Evolutionary conservation across 257 asterid genomes (phyloP), one percentile per base, ranked within the genome.

Genomic region (Nicotiana attenuata): DNA sequence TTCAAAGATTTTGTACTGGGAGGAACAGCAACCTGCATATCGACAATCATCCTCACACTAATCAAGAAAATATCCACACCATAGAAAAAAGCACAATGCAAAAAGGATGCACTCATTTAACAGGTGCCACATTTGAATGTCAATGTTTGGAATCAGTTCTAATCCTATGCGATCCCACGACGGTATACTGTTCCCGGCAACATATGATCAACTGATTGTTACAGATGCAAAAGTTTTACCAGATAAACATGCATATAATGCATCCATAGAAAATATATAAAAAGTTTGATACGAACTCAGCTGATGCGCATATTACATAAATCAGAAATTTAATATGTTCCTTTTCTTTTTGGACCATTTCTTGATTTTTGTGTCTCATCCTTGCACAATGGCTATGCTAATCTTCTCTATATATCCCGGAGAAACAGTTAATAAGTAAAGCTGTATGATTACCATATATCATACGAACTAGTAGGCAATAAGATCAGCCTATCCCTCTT

Each of bases 1-100:
- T 86, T 90, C 89, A 94, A 87, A 10, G 99, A 93, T 85, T 92
- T 94, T 60, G 97, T 91, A 89, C 98, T 93, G 31, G 99, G 99
- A 78, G 99, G 97, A 63, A 96, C 98, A 67, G 98, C 96, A 87
- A 96, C 91, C 99, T 96, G 86, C 80, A 80, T 55, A 83, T 64
- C 69, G 24, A 11, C 61, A 73, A 73, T 47, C 61, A 24, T 47
- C 38, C 22, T 14, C 60, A 45, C 38, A 14, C 41, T 45, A 22
- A 7, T 22, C 61, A 24, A 73, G 38, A 73, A 73, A 71, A 29
- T 11, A 73, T 11, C 24, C 22, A 47, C 79, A 14, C 22, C 15
- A 16, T 17, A 31, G 26, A 66, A 33, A 33, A 14, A 33, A 66
- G 35, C 3, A 33, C 52, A 17, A 7, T 66, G 26, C n/a, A 66